Conservation (phyloP, 768 basidiomycete species). For the Russula emetica region DNA sequence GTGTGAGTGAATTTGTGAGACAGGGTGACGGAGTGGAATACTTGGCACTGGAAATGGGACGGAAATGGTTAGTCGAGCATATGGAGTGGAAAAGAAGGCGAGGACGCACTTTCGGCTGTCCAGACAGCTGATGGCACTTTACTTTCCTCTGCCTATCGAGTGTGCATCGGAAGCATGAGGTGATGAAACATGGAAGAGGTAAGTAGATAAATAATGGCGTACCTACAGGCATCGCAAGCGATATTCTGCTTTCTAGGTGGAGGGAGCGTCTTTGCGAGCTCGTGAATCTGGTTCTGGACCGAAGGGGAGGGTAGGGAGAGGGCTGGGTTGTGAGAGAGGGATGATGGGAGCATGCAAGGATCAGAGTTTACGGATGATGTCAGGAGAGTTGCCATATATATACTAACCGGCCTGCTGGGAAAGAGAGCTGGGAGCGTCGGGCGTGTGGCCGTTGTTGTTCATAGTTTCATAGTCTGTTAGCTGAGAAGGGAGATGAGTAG, state of each 20-base stretch:
- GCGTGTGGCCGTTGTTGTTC: not conserved
- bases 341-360: slow-evolving; percentile 32
- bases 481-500: not conserved
- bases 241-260: slow-evolving; percentile 91
- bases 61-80: not conserved
- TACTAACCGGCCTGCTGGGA: slow-evolving; percentile 21
- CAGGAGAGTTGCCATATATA: slow-evolving; percentile 14
- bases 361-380: slow-evolving; percentile 22
- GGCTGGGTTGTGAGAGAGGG: slow-evolving; percentile 39
- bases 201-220: slow-evolving; percentile 24
- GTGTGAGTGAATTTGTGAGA: slow-evolving; percentile 12
- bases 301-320: slow-evolving; percentile 60
- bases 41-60: slow-evolving; percentile 27
- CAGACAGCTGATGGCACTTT: slow-evolving; percentile 79
- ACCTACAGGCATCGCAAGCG: slow-evolving; percentile 92
- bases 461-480: slow-evolving; percentile 1
- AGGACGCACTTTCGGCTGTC: slow-evolving; percentile 39
- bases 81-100: not conserved
- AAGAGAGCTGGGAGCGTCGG: slow-evolving; percentile 13
- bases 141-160: slow-evolving; percentile 71
- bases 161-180: slow-evolving; percentile 11
- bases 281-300: slow-evolving; percentile 78
- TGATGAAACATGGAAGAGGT: slow-evolving; percentile 17
- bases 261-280: slow-evolving; percentile 72
- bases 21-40: slow-evolving; percentile 11